These are phyloP conservation scores for Penicillium soppii DNA, from an alignment of 495 filamentous ascomycete species.

Conservation along the genomic window DNA sequence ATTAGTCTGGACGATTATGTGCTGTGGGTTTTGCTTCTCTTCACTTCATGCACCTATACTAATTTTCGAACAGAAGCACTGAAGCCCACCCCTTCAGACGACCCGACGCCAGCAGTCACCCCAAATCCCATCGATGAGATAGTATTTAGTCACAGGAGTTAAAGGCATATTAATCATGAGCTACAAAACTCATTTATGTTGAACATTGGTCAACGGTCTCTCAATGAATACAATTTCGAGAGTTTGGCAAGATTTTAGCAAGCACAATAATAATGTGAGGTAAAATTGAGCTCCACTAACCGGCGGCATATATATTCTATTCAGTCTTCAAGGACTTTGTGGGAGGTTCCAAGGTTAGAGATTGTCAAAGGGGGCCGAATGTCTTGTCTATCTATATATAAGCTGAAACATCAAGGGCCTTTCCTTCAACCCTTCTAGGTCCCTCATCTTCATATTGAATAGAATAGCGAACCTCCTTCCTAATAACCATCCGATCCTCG, in stretches of 20 bases:
- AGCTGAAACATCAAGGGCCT: conserved; percentile 10
- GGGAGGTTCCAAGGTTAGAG: no score
- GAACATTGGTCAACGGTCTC: no score
- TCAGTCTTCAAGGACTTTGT: background rate
- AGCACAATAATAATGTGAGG: no score
- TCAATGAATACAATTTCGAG: no score
- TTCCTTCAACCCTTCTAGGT: background rate
- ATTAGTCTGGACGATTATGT: conserved; percentile 72
- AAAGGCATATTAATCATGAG: background rate
- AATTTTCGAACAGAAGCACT: conserved; percentile 54
- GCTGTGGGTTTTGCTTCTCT: conserved; percentile 37
- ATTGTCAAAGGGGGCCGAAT: no score
- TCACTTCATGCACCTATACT: conserved; percentile 5
- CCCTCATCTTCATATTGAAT: conserved; percentile 31
- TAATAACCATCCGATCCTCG: conserved; percentile 44
- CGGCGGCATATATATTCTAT: background rate
- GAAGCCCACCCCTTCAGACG: conserved; percentile 73
- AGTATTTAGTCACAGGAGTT: background rate
- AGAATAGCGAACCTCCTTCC: conserved; percentile 44
- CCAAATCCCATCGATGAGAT: background rate
- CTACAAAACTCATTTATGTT: no score
- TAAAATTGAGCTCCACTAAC: no score
- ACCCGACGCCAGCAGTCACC: conserved; percentile 18
- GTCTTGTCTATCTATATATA: conserved; percentile 23
- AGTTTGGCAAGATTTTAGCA: no score